phyloP scores from a whole-genome alignment of 495 filamentous ascomycete species.

The Hamigera avellanea region DNA sequence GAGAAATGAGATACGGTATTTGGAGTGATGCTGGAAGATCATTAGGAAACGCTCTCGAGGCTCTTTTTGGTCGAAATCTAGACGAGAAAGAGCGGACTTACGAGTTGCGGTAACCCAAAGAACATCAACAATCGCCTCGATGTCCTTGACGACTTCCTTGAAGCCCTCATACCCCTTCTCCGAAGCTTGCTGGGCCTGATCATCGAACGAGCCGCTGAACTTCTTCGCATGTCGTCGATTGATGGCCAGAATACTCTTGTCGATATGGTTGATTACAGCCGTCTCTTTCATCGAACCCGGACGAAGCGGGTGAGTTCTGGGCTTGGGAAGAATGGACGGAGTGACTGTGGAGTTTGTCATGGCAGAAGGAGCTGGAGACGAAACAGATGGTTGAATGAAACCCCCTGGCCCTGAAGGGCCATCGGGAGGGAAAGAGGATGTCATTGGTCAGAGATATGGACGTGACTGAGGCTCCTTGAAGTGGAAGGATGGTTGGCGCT shows the following conservation, averaged over 20 bases:
- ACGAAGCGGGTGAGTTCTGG: slow-evolving; percentile 50
- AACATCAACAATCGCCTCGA: slow-evolving; percentile 61
- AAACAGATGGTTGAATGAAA: slow-evolving; percentile 37
- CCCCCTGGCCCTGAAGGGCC: slow-evolving; percentile 19
- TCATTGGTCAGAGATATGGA: no score
- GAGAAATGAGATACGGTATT: slow-evolving; percentile 66
- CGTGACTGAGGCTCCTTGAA: no score
- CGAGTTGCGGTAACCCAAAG: slow-evolving; percentile 77
- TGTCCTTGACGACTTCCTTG: slow-evolving; percentile 53
- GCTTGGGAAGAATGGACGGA: slow-evolving; percentile 44
- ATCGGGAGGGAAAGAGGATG: background rate
- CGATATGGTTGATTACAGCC: slow-evolving; percentile 58
- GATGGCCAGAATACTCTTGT: slow-evolving; percentile 48
- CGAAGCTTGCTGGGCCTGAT: slow-evolving; percentile 23
- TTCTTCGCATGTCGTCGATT: slow-evolving; percentile 68
- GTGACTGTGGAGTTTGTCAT: slow-evolving; percentile 26
- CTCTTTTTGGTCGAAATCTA: no score
- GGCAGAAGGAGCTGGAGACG: slow-evolving; percentile 43
- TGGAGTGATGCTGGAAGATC: slow-evolving; percentile 56
- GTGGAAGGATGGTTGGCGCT: no score
- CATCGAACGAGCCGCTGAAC: slow-evolving; percentile 41
- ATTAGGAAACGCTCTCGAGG: background rate
- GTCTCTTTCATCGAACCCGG: slow-evolving; percentile 69
- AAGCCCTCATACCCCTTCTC: slow-evolving; percentile 58
- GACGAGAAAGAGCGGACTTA: no score